Conservation (phyloP, 2,329 filamentous ascomycete genomes). For the Scedosporium aurantiacum region DNA sequence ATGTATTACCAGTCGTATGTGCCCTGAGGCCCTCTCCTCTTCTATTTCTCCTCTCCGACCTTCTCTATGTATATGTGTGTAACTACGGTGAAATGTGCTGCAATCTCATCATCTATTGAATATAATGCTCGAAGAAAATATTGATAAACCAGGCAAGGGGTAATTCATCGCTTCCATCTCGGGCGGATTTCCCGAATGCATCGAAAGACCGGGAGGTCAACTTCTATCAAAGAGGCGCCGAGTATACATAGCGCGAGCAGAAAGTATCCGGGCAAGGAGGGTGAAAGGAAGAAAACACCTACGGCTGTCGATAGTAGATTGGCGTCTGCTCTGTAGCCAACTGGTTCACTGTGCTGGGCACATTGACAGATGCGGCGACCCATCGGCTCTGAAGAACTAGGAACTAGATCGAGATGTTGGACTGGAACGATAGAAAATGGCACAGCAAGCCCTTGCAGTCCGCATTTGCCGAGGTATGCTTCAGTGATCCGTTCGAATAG, state of each 20-base stretch:
- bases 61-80: neutral
- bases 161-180: neutral
- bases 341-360: neutral
- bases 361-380: too few relatives aligned
- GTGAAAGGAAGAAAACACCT: neutral
- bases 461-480: neutral
- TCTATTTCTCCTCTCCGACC: neutral
- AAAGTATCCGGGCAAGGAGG: neutral
- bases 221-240: neutral
- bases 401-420: neutral
- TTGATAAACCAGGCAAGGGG: neutral
- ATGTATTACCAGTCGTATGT: too few relatives aligned
- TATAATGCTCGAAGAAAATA: neutral
- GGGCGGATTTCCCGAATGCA: neutral
- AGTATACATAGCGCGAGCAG: neutral
- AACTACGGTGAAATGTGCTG: neutral
- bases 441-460: neutral
- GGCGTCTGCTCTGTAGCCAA: neutral
- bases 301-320: neutral
- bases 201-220: neutral
- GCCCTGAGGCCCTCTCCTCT: neutral
- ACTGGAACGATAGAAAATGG: neutral
- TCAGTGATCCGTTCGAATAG: neutral
- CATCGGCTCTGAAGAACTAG: too few relatives aligned
- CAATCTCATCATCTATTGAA: neutral